Conservation (phyloP, 169 alveolate species). For the Plasmodium gaboni region DNA sequence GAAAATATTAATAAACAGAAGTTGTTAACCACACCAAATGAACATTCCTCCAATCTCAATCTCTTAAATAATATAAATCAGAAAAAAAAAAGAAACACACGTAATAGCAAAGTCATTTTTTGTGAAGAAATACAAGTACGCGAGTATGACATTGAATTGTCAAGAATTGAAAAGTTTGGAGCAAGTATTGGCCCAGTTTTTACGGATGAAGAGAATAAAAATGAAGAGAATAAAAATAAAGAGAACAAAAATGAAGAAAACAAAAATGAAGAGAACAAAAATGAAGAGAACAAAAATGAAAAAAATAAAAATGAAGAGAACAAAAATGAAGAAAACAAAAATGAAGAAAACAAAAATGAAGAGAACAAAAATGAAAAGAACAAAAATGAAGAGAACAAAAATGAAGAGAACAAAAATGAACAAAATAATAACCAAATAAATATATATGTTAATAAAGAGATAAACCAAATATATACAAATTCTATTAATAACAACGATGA, state of each 20-base stretch:
- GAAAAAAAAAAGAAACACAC: slow-evolving; percentile 19
- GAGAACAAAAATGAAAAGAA: neutral
- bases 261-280: neutral
- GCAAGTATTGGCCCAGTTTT: slow-evolving; percentile 80
- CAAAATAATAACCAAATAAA: neutral
- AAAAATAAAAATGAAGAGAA: neutral
- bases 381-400: neutral
- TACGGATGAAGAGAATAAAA: slow-evolving; percentile 30
- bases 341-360: slow-evolving; percentile 1
- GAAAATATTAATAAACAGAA: too few relatives aligned
- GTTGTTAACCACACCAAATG: too few relatives aligned
- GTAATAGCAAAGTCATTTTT: slow-evolving; percentile 74
- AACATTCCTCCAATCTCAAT: too few relatives aligned
- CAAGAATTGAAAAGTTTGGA: slow-evolving; percentile 81
- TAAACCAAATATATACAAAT: neutral
- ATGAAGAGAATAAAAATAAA: neutral
- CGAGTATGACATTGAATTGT: slow-evolving; percentile 80
- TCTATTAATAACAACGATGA: neutral
- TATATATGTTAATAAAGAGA: neutral
- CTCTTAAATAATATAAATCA: neutral
- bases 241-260: neutral
- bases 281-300: neutral
- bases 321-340: neutral
- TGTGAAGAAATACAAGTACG: slow-evolving; percentile 76
- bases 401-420: neutral